A percentile compares a stretch with the other conserved stretches of the same genome.
Evolutionary conservation across 768 basidiomycete genomes (phyloP).

Genomic region (Lentinula edodes): DNA sequence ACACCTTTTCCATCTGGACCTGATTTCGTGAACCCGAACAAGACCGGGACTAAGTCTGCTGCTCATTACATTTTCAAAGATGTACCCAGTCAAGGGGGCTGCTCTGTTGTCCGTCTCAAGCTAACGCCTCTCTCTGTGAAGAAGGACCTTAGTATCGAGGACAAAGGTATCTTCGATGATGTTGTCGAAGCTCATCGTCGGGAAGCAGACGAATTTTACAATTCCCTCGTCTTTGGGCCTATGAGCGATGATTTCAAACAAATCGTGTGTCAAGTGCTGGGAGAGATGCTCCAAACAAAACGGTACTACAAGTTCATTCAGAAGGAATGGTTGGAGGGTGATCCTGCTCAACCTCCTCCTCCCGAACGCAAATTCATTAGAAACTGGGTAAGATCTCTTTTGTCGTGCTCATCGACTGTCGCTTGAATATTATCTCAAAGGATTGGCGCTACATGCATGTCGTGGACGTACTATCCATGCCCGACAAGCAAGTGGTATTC

Average conservation of each 20-base stretch:
- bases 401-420: neutral
- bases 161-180: constrained; percentile 87
- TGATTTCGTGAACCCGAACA: constrained; percentile 79
- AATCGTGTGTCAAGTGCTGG: constrained; percentile 93
- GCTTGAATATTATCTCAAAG: constrained; percentile 27
- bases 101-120: constrained; percentile 91
- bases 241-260: constrained; percentile 91
- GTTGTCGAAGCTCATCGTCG: constrained; percentile 83
- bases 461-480: constrained; percentile 96
- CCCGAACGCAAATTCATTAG: constrained; percentile 79
- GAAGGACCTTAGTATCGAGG: constrained; percentile 73
- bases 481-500: constrained; percentile 76
- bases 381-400: constrained; percentile 55
- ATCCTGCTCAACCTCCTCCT: constrained; percentile 91
- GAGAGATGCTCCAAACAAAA: constrained; percentile 98
- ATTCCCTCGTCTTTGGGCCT: constrained; percentile 69
- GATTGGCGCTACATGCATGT: constrained; percentile 96
- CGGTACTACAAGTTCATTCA: constrained; percentile 96
- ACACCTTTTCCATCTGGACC: constrained; percentile 51
- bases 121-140: constrained; percentile 72
- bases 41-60: constrained; percentile 86
- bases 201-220: constrained; percentile 97
- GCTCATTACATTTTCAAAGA: constrained; percentile 86
- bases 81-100: constrained; percentile 90
- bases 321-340: constrained; percentile 90